Percentiles rank a stretch among this genome's conserved stretches.
These are phyloP conservation scores for Logfia minima DNA, from an alignment of 129 eudicot species.

Conservation along the genomic window DNA sequence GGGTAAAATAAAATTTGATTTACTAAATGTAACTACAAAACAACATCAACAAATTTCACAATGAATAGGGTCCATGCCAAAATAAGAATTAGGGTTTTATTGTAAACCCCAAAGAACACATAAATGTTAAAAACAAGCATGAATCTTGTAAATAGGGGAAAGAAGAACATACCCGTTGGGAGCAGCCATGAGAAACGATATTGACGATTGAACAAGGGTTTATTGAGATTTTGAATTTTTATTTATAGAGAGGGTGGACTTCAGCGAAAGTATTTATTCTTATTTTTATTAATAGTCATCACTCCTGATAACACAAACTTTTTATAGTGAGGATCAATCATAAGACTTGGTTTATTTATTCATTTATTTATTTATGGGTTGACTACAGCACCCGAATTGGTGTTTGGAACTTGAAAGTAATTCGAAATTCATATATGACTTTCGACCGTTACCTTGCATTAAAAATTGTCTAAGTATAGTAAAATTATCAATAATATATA, in stretches of 20 bases:
- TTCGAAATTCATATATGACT: too few relatives aligned
- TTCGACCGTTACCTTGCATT: too few relatives aligned
- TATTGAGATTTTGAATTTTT: background rate
- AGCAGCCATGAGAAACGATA: conserved; percentile 4
- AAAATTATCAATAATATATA: too few relatives aligned
- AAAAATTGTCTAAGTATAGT: too few relatives aligned
- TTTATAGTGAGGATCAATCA: too few relatives aligned
- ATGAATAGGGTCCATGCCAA: conserved; percentile 2
- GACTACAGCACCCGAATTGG: too few relatives aligned
- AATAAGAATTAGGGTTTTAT: conserved; percentile 25
- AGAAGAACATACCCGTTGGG: conserved; percentile 4
- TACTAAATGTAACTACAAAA: conserved; percentile 27
- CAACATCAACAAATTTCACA: conserved; percentile 17
- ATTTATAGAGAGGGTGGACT: background rate
- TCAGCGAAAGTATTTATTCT: background rate
- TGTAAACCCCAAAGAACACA: conserved; percentile 10
- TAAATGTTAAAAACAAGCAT: background rate
- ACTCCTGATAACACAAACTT: too few relatives aligned
- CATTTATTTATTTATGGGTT: too few relatives aligned
- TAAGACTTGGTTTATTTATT: too few relatives aligned
- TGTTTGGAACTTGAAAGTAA: too few relatives aligned
- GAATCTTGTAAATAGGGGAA: background rate
- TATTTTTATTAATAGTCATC: too few relatives aligned
- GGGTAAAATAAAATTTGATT: conserved; percentile 1
- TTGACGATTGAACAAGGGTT: background rate